Percentiles rank a stretch among this genome's conserved stretches.
These are phyloP conservation scores for Rehmannia glutinosa DNA, from an alignment of 257 asterid species.

Conservation along the genomic window DNA sequence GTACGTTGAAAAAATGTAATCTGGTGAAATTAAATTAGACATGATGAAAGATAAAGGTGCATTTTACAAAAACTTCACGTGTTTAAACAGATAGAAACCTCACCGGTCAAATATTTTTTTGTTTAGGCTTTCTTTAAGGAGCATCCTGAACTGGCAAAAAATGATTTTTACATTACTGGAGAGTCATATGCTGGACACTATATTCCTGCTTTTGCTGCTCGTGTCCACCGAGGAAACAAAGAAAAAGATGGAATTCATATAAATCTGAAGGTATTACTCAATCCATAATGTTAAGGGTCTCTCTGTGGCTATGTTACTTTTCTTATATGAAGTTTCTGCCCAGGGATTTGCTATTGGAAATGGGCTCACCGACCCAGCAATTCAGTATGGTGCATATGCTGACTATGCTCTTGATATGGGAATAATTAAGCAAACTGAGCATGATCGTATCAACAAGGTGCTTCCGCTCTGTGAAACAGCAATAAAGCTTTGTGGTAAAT, in stretches of 20 bases:
- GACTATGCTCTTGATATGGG: slow-evolving; percentile 93
- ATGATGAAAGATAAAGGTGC: neutral
- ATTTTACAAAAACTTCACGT: neutral
- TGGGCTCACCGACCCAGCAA: slow-evolving; percentile 93
- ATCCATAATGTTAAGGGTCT: neutral
- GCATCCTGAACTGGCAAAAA: slow-evolving; percentile 73
- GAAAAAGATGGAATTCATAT: slow-evolving; percentile 73
- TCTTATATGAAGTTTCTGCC: slow-evolving; percentile 24
- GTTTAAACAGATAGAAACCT: slow-evolving; percentile 1
- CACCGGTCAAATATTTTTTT: neutral
- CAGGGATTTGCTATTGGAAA: slow-evolving; percentile 97
- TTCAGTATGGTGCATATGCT: slow-evolving; percentile 86
- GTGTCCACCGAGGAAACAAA: slow-evolving; percentile 84
- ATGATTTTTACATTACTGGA: slow-evolving; percentile 89
- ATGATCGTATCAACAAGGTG: slow-evolving; percentile 70
- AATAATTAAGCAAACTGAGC: slow-evolving; percentile 55
- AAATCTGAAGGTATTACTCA: slow-evolving; percentile 68
- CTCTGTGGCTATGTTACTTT: neutral
- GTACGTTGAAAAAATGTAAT: neutral
- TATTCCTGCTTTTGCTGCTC: slow-evolving; percentile 93
- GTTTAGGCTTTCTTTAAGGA: slow-evolving; percentile 79
- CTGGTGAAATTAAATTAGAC: neutral
- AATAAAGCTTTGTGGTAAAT: slow-evolving; percentile 82
- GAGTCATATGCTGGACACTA: slow-evolving; percentile 98
- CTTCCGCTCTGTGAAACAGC: slow-evolving; percentile 81